phyloP scores from a whole-genome alignment of 2,329 filamentous ascomycete genomes.

The Dothideomycetes sp. region DNA sequence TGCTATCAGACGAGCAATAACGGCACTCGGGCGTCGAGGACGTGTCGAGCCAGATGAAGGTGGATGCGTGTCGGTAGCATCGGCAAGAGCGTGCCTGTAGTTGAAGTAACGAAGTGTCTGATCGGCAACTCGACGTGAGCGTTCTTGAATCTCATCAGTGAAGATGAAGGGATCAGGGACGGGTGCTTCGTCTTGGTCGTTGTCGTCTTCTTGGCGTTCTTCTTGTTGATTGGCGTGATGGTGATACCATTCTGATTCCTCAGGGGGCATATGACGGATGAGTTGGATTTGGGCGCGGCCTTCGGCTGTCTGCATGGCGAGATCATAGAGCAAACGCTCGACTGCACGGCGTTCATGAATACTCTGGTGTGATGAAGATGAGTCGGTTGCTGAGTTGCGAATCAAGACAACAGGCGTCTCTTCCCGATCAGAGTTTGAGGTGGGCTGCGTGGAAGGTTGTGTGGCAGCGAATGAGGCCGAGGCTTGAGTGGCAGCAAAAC shows the following conservation, averaged over 20 bases:
- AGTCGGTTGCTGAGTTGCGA: too few species aligned
- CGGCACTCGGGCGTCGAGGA: too few species aligned
- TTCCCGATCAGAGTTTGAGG: background rate
- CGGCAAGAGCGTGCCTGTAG: background rate
- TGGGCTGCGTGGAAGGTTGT: background rate
- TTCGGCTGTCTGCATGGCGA: conserved; percentile 11
- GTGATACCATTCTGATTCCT: background rate
- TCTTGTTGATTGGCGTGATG: background rate
- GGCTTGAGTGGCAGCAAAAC: conserved; percentile 62
- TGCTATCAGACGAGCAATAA: too few species aligned
- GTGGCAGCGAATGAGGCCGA: conserved; percentile 32
- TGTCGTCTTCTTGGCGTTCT: background rate
- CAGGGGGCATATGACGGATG: conserved; percentile 3
- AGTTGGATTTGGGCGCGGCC: conserved; percentile 7
- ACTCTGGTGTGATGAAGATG: background rate
- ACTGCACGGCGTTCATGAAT: conserved; percentile 1
- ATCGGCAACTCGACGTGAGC: conserved; percentile 4
- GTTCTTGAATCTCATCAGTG: conserved; percentile 4
- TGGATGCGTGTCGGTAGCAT: background rate
- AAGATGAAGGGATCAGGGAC: background rate
- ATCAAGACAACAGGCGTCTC: background rate
- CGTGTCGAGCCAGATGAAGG: too few species aligned
- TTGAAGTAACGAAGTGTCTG: conserved; percentile 6
- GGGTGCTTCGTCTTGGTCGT: conserved; percentile 2
- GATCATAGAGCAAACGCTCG: conserved; percentile 9